Evolutionary conservation across 306 rosid genomes (phyloP), one percentile per base, ranked within the genome.

Genomic region (Trifolium repens): DNA sequence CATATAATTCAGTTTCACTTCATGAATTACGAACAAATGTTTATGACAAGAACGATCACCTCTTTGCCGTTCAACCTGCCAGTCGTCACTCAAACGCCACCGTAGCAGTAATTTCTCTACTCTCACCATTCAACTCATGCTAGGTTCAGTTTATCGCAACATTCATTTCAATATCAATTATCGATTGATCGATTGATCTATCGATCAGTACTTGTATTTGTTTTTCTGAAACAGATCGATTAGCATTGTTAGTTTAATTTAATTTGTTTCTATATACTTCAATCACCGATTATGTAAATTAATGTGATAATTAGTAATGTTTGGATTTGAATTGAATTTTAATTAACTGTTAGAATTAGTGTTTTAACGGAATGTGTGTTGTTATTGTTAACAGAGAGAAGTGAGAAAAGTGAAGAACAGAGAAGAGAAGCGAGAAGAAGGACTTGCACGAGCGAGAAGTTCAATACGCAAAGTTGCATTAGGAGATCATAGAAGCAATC

Each of bases 391-490:
- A 72, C 81, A 76, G 84, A 76, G 63, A 67, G 27, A 53, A 26
- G 72, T 66, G 34, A 34, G 8, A 11, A 64, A 6, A 3, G 53
- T 52, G 69, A 60, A 43, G 65, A 76, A 65, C 26, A 76, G 39
- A 50, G 69, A 47, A 73, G 69, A 77, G 53, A 77, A 39, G 76
- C 76, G 75, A 35, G 83, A 83, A 83, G 80, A 32, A 79, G 82
- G 26, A 60, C 79, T 83, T 0, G 87, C 79, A 2, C 26, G 79
- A 52, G 84, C 82, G 43, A 79, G 87, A 83, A 81, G 65, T 43
- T 43, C 84, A 43, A 76, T 83, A 69, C 79, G 76, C 8, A 39
- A 67, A 11, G 80, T 59, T 40, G 50, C 71, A 34, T 37, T 46
- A 64, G 71, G 40, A 17, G 60, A 24, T 63, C 26, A 35, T 8